Base-by-base conservation (phyloP, 1,139 yeast species). In the Candida buenavistaensis region DNA sequence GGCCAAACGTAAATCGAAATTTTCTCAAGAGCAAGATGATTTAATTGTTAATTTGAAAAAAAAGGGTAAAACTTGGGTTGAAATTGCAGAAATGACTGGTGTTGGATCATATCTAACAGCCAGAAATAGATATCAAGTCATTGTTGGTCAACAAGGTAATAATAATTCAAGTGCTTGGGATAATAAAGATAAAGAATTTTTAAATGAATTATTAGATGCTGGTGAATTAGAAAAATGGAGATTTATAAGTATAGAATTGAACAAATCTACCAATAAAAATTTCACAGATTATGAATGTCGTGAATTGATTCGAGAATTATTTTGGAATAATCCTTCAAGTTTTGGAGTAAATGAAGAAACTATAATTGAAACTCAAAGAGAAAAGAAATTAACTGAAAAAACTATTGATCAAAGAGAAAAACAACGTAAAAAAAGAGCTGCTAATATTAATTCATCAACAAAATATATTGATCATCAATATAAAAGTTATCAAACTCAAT, bases 141-240 rank as follows among this genome's bases (percentile, higher is more conserved):
- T 84, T 36, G 83, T 84, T 40, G 94, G 94, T 2, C 94, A 84
- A 54, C 94, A 84, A 48, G 92, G 94, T 3, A 83, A 85, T 45
- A 68, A 68, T 35, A 84, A 85, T 15, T 71, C 81, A 4, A 74
- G 80, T 22, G 72, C 76, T 26, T 82, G 89, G 85, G 78, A 75
- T 14, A 51, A 64, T 1, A 78, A 75, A 14, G 89, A 82, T 54
- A 72, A 77, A 10, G 43, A 57, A n/a, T 64, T 67, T 14, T 61
- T 83, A 28, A 78, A 75, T 44, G 56, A 55, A 20, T 47, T 80
- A 12, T 58, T 83, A 10, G 92, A 84, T 52, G 79, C 75, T 26
- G 89, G 84, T 2, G 94, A 84, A 51, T 47, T 74, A 33, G 88
- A 82, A 41, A 84, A 84, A 53, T 81, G 90, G 87, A 64, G 71